Evolutionary conservation across 2,329 filamentous ascomycete species (phyloP).

Genomic region (Ceratocystis huliohia): DNA sequence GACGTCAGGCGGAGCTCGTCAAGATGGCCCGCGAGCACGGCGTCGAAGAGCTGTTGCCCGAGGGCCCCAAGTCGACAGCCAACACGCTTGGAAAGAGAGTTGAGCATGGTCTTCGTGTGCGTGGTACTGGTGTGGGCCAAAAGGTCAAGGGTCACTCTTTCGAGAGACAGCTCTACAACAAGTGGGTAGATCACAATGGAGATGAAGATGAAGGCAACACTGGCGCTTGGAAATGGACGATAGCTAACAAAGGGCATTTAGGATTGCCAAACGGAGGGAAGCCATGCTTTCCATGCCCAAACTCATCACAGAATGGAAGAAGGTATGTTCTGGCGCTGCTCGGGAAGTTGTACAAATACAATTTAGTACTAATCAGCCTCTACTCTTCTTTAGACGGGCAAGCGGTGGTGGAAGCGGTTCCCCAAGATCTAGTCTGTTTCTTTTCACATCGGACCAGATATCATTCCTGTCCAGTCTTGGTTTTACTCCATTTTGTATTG

Average conservation of each 20-base stretch:
- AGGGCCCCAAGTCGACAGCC: constrained; percentile 61
- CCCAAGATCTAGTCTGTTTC: constrained; percentile 36
- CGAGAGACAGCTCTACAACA: constrained; percentile 72
- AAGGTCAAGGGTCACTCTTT: constrained; percentile 89
- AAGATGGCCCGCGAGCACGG: constrained; percentile 70
- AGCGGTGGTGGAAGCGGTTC: constrained; percentile 28
- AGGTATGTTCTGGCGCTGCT: constrained; percentile 42
- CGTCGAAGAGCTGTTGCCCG: constrained; percentile 68
- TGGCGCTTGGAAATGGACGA: background rate
- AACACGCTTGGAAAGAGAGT: constrained; percentile 57
- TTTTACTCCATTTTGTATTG: constrained; percentile 12
- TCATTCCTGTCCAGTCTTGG: background rate
- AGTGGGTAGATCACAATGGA: constrained; percentile 36
- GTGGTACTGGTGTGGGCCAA: constrained; percentile 86
- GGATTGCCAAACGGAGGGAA: constrained; percentile 75
- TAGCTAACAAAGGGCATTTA: constrained; percentile 27
- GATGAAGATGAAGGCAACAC: background rate
- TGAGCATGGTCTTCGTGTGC: constrained; percentile 70
- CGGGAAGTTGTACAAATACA: background rate
- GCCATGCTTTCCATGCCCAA: constrained; percentile 93
- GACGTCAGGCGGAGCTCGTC: constrained; percentile 80
- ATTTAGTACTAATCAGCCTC: constrained; percentile 6
- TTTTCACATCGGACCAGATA: background rate
- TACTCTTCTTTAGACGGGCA: constrained; percentile 15
- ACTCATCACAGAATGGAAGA: constrained; percentile 86